phyloP scores from a whole-genome alignment of 805 yeast species.

The Candida krabiensis region DNA sequence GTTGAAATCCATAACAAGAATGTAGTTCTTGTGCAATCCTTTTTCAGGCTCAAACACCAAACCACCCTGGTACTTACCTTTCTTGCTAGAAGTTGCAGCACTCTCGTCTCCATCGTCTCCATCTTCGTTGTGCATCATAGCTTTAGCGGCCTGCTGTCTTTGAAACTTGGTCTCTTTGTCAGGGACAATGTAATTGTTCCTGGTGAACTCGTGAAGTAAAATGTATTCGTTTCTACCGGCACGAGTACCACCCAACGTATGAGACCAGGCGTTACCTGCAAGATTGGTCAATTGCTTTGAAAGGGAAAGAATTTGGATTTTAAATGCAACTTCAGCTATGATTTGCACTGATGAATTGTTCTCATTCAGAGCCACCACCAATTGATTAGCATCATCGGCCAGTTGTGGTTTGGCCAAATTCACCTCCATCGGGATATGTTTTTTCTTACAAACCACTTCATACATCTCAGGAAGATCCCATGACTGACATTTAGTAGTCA shows the following conservation, averaged over 20 bases:
- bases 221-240: constrained; percentile 95
- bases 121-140: constrained; percentile 23
- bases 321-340: constrained; percentile 75
- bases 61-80: constrained; percentile 43
- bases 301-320: constrained; percentile 80
- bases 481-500: constrained; percentile 87
- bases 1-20: constrained; percentile 96
- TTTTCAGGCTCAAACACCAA: constrained; percentile 95
- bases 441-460: constrained; percentile 68
- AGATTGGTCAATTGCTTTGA: constrained; percentile 88
- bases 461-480: constrained; percentile 95
- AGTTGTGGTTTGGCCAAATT: constrained; percentile 68
- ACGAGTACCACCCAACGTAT: constrained; percentile 90
- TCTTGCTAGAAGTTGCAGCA: constrained; percentile 45
- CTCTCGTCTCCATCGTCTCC: constrained; percentile 41
- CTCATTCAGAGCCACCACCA: constrained; percentile 70
- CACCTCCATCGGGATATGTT: constrained; percentile 63
- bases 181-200: constrained; percentile 80
- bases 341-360: constrained; percentile 65
- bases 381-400: constrained; percentile 63
- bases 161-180: constrained; percentile 49
- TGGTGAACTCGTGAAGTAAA: constrained; percentile 85
- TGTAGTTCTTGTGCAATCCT: constrained; percentile 86
- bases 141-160: constrained; percentile 26
- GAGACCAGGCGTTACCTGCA: constrained; percentile 98